phyloP scores from a whole-genome alignment of 805 yeast genomes.

The Cyberlindnera subsufficiens region DNA sequence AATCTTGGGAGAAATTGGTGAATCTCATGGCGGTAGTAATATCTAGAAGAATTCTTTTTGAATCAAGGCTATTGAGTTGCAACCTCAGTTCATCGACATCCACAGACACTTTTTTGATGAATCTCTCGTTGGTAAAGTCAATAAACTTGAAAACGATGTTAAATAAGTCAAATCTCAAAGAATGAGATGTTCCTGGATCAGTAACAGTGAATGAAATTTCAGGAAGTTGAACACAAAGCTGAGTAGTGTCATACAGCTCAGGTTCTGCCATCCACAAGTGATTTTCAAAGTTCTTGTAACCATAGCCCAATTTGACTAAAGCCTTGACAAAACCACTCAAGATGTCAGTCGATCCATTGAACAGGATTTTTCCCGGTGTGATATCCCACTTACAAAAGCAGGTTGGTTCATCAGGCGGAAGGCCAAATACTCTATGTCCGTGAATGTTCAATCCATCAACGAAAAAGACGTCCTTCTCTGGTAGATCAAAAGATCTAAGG shows the following conservation, averaged over 20 bases:
- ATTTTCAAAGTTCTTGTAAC: conserved; percentile 74
- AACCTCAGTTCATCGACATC: conserved; percentile 42
- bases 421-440: conserved; percentile 90
- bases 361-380: conserved; percentile 49
- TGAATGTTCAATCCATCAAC: conserved; percentile 62
- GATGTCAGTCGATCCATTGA: conserved; percentile 46
- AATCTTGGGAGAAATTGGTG: conserved; percentile 54
- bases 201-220: conserved; percentile 36
- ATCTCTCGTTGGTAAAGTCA: conserved; percentile 67
- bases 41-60: conserved; percentile 28
- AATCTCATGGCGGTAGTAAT: conserved; percentile 53
- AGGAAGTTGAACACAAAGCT: conserved; percentile 52
- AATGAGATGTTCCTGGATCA: conserved; percentile 25
- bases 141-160: conserved; percentile 39
- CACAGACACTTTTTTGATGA: conserved; percentile 47
- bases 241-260: conserved; percentile 61
- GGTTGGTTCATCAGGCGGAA: conserved; percentile 85
- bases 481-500: conserved; percentile 5
- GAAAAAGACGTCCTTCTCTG: conserved; percentile 30
- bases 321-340: conserved; percentile 38
- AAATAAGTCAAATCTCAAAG: conserved; percentile 19
- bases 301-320: conserved; percentile 46
- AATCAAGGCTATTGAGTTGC: conserved; percentile 21
- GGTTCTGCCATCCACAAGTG: conserved; percentile 53
- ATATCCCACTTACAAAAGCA: conserved; percentile 91